Evolutionary conservation across 345 rosid genomes (phyloP).

Genomic region (Trapa incisa): DNA sequence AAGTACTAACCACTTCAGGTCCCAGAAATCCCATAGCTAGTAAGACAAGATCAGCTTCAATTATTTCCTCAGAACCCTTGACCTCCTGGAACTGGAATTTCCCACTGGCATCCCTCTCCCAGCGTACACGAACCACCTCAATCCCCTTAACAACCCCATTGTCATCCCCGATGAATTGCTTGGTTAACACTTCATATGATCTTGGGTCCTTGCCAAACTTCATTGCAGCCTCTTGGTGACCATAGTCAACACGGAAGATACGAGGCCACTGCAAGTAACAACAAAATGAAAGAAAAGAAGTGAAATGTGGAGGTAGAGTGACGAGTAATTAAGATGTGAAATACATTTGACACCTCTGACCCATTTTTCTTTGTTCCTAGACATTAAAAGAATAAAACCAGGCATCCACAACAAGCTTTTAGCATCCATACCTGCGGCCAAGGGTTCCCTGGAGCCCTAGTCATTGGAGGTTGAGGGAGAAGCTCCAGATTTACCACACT

Average conservation of each 20-base stretch:
- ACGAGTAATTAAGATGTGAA: no score
- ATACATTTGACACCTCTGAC: no score
- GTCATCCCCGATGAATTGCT: constrained; percentile 77
- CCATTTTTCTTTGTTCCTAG: no score
- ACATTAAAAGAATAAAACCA: no score
- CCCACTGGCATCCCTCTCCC: constrained; percentile 92
- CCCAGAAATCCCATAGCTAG: constrained; percentile 99
- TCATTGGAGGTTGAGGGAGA: constrained; percentile 76
- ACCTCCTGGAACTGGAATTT: constrained; percentile 76
- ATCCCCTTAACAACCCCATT: constrained; percentile 74
- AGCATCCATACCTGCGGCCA: constrained; percentile 80
- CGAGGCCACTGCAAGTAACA: constrained; percentile 78
- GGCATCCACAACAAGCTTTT: no score
- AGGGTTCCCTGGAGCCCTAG: constrained; percentile 92
- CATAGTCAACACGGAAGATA: constrained; percentile 81
- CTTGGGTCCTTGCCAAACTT: constrained; percentile 94
- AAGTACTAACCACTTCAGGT: constrained; percentile 66
- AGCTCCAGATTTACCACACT: constrained; percentile 76
- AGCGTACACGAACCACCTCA: constrained; percentile 51
- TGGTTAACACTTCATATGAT: constrained; percentile 80
- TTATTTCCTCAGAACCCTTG: constrained; percentile 72
- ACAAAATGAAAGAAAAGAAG: not conserved
- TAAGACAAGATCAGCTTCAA: constrained; percentile 78
- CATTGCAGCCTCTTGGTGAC: constrained; percentile 82
- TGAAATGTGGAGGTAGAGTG: not conserved